These are phyloP conservation scores for Trypanosoma lewisi DNA, from an alignment of 208 protist genomes.

Conservation along the genomic window DNA sequence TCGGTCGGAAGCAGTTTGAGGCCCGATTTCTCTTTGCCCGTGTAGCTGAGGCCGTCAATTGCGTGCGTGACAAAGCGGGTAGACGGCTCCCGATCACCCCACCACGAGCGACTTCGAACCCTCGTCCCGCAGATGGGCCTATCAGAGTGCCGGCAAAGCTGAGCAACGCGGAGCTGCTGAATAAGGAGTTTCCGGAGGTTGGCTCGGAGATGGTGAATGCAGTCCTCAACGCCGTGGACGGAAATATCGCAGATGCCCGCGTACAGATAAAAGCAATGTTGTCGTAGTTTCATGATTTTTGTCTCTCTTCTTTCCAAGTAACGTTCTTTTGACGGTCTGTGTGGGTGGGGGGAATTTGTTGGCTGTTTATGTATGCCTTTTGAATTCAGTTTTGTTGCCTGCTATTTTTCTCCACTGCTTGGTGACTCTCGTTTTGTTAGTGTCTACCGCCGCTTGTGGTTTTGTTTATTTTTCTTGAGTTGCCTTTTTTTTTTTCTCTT, in stretches of 20 bases:
- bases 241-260: constrained; percentile 28
- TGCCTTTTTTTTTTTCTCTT: too few relatives aligned
- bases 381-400: neutral
- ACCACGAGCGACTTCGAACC: neutral
- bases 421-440: too few relatives aligned
- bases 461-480: too few relatives aligned
- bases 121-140: neutral
- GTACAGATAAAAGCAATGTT: constrained; percentile 61
- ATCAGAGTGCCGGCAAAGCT: constrained; percentile 6
- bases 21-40: constrained; percentile 61
- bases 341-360: neutral
- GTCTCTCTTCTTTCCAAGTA: constrained; percentile 12
- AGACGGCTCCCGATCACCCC: neutral
- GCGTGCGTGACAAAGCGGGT: too few relatives aligned
- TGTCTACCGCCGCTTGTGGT: too few relatives aligned
- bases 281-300: constrained; percentile 17
- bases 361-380: neutral
- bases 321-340: neutral
- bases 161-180: constrained; percentile 31
- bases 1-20: constrained; percentile 75
- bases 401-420: neutral
- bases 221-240: constrained; percentile 19
- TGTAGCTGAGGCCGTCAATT: too few relatives aligned
- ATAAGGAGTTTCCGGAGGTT: constrained; percentile 51
- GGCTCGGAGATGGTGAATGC: constrained; percentile 43